phyloP scores from a whole-genome alignment of 2,329 filamentous ascomycete species.

The Ceratocystis colombiana region DNA sequence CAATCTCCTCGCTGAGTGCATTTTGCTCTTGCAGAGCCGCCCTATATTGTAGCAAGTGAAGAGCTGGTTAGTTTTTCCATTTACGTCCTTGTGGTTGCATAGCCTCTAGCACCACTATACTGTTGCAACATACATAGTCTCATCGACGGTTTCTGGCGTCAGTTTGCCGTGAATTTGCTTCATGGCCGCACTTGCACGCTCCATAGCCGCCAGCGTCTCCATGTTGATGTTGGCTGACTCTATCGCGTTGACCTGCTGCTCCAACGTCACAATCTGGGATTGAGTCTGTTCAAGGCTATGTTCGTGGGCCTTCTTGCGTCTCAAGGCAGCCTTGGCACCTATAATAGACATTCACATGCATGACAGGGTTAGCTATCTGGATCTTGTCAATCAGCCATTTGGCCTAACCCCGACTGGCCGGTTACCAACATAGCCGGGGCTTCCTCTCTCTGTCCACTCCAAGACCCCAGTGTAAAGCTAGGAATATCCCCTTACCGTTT shows the following conservation, averaged over 20 bases:
- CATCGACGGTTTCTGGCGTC: slow-evolving; percentile 87
- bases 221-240: slow-evolving; percentile 98
- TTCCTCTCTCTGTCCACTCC: too few species aligned
- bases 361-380: neutral
- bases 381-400: neutral
- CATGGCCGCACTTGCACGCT: slow-evolving; percentile 83
- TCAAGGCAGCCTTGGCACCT: slow-evolving; percentile 84
- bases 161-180: slow-evolving; percentile 82
- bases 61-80: slow-evolving; percentile 15
- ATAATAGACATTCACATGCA: slow-evolving; percentile 26
- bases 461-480: too few species aligned
- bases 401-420: neutral
- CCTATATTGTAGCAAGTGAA: slow-evolving; percentile 41
- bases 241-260: slow-evolving; percentile 93
- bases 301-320: slow-evolving; percentile 91
- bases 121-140: slow-evolving; percentile 65
- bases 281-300: slow-evolving; percentile 83
- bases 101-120: neutral
- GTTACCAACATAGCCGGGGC: neutral
- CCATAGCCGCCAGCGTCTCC: slow-evolving; percentile 89
- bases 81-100: neutral
- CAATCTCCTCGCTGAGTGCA: slow-evolving; percentile 85
- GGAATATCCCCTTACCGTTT: slow-evolving; percentile 53
- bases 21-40: slow-evolving; percentile 87
- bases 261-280: slow-evolving; percentile 80